phyloP scores from a whole-genome alignment of 768 basidiomycete genomes.

The Naganishia friedmannii region DNA sequence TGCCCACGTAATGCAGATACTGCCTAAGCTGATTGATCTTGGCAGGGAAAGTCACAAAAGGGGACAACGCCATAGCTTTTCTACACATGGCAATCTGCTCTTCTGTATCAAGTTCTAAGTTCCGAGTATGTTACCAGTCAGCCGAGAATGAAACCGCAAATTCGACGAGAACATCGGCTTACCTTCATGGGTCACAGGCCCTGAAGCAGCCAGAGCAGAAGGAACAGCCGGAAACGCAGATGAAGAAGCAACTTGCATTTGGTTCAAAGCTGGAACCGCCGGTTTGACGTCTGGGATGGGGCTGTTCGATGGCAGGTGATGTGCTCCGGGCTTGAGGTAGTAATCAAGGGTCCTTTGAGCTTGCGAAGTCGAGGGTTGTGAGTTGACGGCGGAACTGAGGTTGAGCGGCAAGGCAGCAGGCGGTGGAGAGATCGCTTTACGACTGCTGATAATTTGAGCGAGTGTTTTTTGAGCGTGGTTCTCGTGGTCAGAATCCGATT shows the following conservation, averaged over 20 bases:
- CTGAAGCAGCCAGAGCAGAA: neutral
- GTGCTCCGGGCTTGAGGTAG: neutral
- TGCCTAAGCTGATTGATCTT: neutral
- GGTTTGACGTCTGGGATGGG: neutral
- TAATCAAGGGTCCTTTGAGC: slow-evolving; percentile 7
- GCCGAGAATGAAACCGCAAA: neutral
- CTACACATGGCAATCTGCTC: slow-evolving; percentile 8
- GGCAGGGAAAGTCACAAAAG: neutral
- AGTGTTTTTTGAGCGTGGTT: neutral
- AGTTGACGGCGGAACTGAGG: neutral
- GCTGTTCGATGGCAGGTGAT: too few relatives aligned
- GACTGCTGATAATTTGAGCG: slow-evolving; percentile 4
- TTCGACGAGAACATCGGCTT: neutral
- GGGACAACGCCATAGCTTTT: neutral
- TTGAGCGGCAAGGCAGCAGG: neutral
- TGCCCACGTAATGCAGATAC: slow-evolving; percentile 14
- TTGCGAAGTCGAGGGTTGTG: neutral
- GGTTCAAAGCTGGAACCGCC: neutral
- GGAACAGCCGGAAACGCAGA: neutral
- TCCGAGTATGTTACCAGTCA: neutral
- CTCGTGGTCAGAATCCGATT: slow-evolving; percentile 4
- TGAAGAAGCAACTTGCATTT: neutral
- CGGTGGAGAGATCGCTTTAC: neutral
- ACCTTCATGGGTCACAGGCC: neutral
- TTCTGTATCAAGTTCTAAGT: slow-evolving; percentile 6